Conservation (phyloP, 441 rosid genomes). For the Heliophila coronopifolia region DNA sequence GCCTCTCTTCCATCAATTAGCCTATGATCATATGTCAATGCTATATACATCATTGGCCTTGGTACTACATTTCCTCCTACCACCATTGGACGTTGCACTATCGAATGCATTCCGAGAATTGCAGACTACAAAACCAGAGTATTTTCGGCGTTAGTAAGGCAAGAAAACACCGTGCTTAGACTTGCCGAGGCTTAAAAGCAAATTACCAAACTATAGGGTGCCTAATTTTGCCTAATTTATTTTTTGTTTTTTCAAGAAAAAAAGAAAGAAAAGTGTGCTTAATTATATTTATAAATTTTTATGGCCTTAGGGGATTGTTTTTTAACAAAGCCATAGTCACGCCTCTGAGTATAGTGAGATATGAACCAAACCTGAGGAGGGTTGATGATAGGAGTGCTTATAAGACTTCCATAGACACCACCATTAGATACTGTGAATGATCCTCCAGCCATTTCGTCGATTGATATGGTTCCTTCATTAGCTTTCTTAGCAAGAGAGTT, state of each 20-base stretch:
- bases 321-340: too few relatives aligned
- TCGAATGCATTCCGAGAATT: constrained; percentile 95
- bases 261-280: too few relatives aligned
- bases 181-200: too few relatives aligned
- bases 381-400: constrained; percentile 96
- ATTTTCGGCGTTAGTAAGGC: background rate
- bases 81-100: constrained; percentile 87
- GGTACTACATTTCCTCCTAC: constrained; percentile 70
- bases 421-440: constrained; percentile 93
- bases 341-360: background rate
- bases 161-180: background rate
- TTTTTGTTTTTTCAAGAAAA: background rate
- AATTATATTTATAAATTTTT: too few relatives aligned
- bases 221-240: background rate
- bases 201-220: too few relatives aligned
- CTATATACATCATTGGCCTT: constrained; percentile 97
- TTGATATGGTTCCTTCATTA: constrained; percentile 78
- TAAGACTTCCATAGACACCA: constrained; percentile 94
- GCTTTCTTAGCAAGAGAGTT: constrained; percentile 91
- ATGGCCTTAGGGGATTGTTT: too few relatives aligned
- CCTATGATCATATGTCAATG: constrained; percentile 91
- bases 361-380: constrained; percentile 78
- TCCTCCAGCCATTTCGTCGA: constrained; percentile 98
- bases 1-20: constrained; percentile 99
- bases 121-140: constrained; percentile 57